Evolutionary conservation across 306 rosid species (phyloP), one percentile per base, ranked within the genome.

Genomic region (Medicago lupulina): DNA sequence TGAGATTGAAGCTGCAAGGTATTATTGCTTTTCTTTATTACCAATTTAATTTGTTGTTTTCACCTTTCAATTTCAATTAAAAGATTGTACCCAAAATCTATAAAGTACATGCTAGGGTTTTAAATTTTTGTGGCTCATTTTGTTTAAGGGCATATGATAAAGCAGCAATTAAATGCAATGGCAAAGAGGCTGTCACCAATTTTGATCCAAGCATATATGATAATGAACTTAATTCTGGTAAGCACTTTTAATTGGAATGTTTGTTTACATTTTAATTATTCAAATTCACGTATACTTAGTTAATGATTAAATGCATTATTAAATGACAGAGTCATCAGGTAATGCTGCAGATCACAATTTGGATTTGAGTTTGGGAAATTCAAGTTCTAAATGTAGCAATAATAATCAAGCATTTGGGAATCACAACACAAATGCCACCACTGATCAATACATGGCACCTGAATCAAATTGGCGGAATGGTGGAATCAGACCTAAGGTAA

Each of bases 1-100:
- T 6, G 99, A 96, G 89, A 46, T 90, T 73, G 99, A 92, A 80
- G 99, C 99, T 17, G 99, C 99, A 62, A 92, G 97, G 99, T 95
- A 80, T 36, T 28, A 28, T 2, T 79, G 10, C 11, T 58, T 64
- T 47, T 13, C 23, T 23, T 65, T 11, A 58, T 58, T 69, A 1
- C 18, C 18, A 60, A 8, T 49, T 58, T 58, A 9, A 54, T 55
- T 61, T 62, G n/a, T 10, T 14, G 12, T 36, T 67, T 7, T 17
- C 28, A 63, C 36, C 12, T 46, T 28, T 14, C 60, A 55, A n/a
- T 64, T 64, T 11, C 60, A 55, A n/a, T 64, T 64, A 5, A 4
- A 15, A 9, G 36, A 34, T 62, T 62, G 68, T 34, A 21, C 38
- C n/a, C 16, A 21, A 7, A 36, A 9, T 17, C 18, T 39, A 17